Percentiles rank a stretch among this genome's conserved stretches.
These are phyloP conservation scores for Cordyceps pruinosa DNA, from an alignment of 2,329 filamentous ascomycete genomes.

Conservation along the genomic window DNA sequence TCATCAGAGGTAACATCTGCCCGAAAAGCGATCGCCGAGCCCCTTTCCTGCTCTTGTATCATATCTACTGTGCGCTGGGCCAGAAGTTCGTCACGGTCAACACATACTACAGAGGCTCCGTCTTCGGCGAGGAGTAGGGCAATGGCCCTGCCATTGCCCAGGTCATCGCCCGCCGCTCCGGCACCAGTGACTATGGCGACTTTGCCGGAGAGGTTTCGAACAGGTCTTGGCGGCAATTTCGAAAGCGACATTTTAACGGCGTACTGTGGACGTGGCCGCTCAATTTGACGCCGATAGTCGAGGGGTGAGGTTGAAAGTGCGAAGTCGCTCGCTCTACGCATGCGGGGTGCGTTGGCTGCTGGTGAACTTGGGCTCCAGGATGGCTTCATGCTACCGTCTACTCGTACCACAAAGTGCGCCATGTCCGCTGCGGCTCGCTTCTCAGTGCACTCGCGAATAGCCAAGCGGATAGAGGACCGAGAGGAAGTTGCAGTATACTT, in stretches of 20 bases:
- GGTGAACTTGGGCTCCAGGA: too few relatives aligned
- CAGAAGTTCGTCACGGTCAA: slow-evolving; percentile 43
- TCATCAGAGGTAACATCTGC: slow-evolving; percentile 48
- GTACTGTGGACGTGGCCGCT: neutral
- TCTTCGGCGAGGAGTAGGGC: slow-evolving; percentile 54
- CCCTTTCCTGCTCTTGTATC: slow-evolving; percentile 33
- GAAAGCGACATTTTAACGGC: neutral
- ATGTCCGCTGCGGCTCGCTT: too few relatives aligned
- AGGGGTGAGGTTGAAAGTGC: too few relatives aligned
- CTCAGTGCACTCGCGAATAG: too few relatives aligned
- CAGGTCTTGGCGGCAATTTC: slow-evolving; percentile 17
- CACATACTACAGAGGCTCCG: slow-evolving; percentile 51
- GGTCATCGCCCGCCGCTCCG: slow-evolving; percentile 37
- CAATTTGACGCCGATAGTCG: too few relatives aligned
- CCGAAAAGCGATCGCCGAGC: slow-evolving; percentile 34
- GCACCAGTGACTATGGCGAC: slow-evolving; percentile 49
- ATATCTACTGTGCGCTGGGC: slow-evolving; percentile 49
- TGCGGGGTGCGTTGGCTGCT: too few relatives aligned
- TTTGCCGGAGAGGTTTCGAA: slow-evolving; percentile 24
- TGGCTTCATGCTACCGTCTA: too few relatives aligned
- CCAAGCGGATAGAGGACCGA: too few relatives aligned
- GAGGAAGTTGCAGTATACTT: too few relatives aligned
- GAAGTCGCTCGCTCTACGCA: too few relatives aligned
- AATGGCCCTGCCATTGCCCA: slow-evolving; percentile 53
- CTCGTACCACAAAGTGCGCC: too few relatives aligned